phyloP scores from a whole-genome alignment of 164 flowering plant species.

The Akebia trifoliata region DNA sequence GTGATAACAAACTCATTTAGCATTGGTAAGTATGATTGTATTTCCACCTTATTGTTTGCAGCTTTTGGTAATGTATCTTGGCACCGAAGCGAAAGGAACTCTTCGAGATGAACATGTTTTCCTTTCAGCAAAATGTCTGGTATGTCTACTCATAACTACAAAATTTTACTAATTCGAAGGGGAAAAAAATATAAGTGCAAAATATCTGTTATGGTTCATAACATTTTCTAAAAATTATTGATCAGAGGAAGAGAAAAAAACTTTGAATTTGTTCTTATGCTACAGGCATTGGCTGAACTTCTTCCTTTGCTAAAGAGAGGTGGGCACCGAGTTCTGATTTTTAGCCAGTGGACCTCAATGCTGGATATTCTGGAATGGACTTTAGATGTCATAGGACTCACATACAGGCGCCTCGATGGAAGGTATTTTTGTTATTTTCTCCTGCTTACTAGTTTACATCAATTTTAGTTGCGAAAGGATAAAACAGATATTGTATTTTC shows the following conservation, averaged over 20 bases:
- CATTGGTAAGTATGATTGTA: background rate
- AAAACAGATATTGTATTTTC: no score
- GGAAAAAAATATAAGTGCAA: no score
- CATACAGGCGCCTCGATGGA: conserved; percentile 89
- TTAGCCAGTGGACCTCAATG: conserved; percentile 99
- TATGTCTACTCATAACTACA: conserved; percentile 18
- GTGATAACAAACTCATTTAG: background rate
- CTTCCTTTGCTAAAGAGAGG: conserved; percentile 60
- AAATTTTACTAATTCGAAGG: background rate
- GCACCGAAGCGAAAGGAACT: conserved; percentile 39
- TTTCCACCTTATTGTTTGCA: conserved; percentile 24
- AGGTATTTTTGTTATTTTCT: conserved; percentile 38
- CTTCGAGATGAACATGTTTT: conserved; percentile 66
- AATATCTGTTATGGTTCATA: no score
- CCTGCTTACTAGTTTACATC: background rate
- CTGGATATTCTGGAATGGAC: conserved; percentile 97
- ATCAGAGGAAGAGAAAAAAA: background rate
- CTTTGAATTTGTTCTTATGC: conserved; percentile 2
- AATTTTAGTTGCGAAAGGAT: no score
- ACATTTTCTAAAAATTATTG: no score
- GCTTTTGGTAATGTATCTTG: conserved; percentile 58
- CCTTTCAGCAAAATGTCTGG: conserved; percentile 82
- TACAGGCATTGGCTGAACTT: conserved; percentile 68
- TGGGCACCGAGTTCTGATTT: conserved; percentile 88
- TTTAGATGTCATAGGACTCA: conserved; percentile 82